Base-by-base conservation (phyloP, 2,329 filamentous ascomycete genomes). In the Neoarthrinium moseri region DNA sequence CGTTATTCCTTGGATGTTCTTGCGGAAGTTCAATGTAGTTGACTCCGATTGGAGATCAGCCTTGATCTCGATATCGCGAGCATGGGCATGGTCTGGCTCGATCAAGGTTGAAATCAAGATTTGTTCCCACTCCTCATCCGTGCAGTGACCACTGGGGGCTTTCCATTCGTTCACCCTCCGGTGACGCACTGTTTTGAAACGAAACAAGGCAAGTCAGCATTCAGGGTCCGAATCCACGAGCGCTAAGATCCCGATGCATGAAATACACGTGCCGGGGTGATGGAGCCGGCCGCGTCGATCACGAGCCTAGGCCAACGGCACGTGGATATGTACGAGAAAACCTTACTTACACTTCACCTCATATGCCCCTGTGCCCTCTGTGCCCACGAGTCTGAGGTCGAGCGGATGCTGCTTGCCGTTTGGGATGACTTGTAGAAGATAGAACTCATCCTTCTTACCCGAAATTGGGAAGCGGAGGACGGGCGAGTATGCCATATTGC, bases 301-400 rank as follows among this genome's bases (percentile, higher is more conserved):
- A 12, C 27, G 17, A 11, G 29, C 38, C 20, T 8, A 24, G n/a
- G 33, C 7, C 17, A 18, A 17, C 8, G 18, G 15, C 13, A 23
- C n/a, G 11, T 24, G 33, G n/a, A 3, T n/a, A 39, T 10, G 17
- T 11, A n/a, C 6, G 5, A 13, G 21, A 23, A 37, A 21, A 37
- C 15, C 22, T 21, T 52, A 74, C 80, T 75, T 71, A 85, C 83
- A 65, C 50, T 73, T 73, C 46, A 73, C 65, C 33, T 74, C 69
- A 64, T 83, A 88, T 6, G 82, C 75, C 38, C 73, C 75, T 46
- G 78, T 74, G 45, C 81, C 80, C 56, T 91, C 86, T 23, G 86
- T 89, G 26, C 78, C 86, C 26, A 85, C 72, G 23, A 91, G 64
- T 59, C 81, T 83, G 37, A 88, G 64, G 62, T 89, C 84, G 23